Evolutionary conservation across 495 filamentous ascomycete species (phyloP).

Genomic region (Diplogelasinospora grovesii): DNA sequence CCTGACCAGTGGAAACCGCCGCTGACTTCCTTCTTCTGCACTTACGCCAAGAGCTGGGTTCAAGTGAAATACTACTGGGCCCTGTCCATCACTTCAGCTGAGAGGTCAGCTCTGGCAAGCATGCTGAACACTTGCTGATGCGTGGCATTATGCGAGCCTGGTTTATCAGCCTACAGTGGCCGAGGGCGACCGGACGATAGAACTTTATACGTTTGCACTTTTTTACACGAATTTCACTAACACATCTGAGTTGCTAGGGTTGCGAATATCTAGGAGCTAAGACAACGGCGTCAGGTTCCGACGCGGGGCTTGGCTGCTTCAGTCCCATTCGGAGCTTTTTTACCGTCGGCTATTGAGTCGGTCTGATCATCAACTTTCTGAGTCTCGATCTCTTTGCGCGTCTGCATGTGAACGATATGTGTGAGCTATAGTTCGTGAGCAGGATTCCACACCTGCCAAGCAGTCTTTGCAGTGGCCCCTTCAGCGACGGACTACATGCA

Average conservation of each 20-base stretch:
- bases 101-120: slow-evolving; percentile 49
- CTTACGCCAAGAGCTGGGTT: slow-evolving; percentile 66
- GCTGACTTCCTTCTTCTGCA: slow-evolving; percentile 61
- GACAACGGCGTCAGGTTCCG: no score
- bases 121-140: slow-evolving; percentile 60
- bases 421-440: slow-evolving; percentile 4
- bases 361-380: no score
- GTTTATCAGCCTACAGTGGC: no score
- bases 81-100: slow-evolving; percentile 27
- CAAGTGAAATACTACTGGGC: slow-evolving; percentile 64
- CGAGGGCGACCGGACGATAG: no score
- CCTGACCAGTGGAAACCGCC: slow-evolving; percentile 72
- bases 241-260: no score
- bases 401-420: slow-evolving; percentile 10
- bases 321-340: no score
- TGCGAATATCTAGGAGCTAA: no score
- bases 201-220: no score
- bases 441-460: slow-evolving; percentile 9
- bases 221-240: no score
- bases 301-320: no score
- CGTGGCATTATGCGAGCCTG: not conserved
- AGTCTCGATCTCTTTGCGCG: no score
- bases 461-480: slow-evolving; percentile 12
- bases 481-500: slow-evolving; percentile 19
- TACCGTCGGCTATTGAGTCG: no score